Base-by-base conservation (phyloP, 192 early-diverging fungal genomes). In the Rhizoclosmatium globosum region DNA sequence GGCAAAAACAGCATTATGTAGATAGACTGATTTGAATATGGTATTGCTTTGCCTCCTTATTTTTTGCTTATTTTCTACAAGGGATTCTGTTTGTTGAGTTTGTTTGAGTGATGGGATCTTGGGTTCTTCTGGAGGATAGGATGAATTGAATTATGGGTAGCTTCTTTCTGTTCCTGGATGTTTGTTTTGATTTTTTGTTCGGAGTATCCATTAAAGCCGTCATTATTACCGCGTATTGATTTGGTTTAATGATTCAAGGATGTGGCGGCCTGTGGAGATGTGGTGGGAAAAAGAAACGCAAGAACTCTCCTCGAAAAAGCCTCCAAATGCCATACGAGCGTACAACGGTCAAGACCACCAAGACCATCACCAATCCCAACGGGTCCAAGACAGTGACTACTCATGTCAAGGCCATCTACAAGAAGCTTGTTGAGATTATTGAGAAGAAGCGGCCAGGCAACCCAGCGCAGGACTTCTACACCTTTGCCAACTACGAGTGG, bases 1-100 rank as follows among this genome's bases (percentile, higher is more conserved):
- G 74, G 74, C 46, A 76, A 76, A 42, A 76, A 66, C 74, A 76
- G 64, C 74, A 76, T 76, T 19, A 76, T 76, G 74, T 76, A 53
- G 53, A 48, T 53, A 17, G n/a, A n/a, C 23, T 64, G 13, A 17
- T 15, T 21, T 15, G 56, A 21, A 47, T 39, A 13, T 68, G 15
- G 66, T 19, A 47, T 13, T 43, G 21, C 43, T 4, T 68, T 7
- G 42, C 23, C 31, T 4, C 43, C 13, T 43, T 68, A 17, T 68
- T 4, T 45, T 68, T 68, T 23, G 66, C 43, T 4, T 23, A 42
- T 68, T 68, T 68, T 68, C 43, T 31, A 31, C 31, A 31, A 31
- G 31, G 31, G 31, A 31, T 31, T 31, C 21, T 57, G 56, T 57
- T 57, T 57, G 56, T 15, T 57, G 13, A 17, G 56, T 15, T 57